Conservation (phyloP, 768 basidiomycete genomes). For the Suillus bovinus region DNA sequence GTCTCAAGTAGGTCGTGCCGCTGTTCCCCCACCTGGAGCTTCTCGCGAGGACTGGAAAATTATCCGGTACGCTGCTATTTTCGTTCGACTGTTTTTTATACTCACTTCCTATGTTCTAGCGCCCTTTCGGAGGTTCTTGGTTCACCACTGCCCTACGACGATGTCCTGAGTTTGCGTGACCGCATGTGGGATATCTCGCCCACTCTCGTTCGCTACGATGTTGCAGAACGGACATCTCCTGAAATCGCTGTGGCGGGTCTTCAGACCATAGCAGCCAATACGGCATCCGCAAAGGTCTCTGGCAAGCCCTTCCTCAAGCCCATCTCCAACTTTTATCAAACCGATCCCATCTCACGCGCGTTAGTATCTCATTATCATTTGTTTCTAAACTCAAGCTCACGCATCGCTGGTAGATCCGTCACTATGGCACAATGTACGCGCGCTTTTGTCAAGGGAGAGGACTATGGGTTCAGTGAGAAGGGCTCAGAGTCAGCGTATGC, state of each 20-base stretch:
- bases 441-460: conserved; percentile 78
- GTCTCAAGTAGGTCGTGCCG: conserved; percentile 85
- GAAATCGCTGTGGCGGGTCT: conserved; percentile 76
- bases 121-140: conserved; percentile 91
- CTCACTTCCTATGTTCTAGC: conserved; percentile 36
- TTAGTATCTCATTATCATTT: conserved; percentile 43
- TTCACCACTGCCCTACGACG: conserved; percentile 83
- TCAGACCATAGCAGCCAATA: conserved; percentile 51
- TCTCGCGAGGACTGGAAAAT: conserved; percentile 98
- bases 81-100: background rate
- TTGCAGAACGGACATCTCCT: conserved; percentile 70
- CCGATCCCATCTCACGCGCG: conserved; percentile 93
- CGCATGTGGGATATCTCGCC: conserved; percentile 98
- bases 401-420: conserved; percentile 57
- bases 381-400: conserved; percentile 7
- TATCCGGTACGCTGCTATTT: conserved; percentile 58
- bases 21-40: conserved; percentile 93
- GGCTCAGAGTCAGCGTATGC: conserved; percentile 46
- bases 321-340: conserved; percentile 93
- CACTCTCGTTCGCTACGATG: conserved; percentile 82
- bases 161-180: conserved; percentile 79
- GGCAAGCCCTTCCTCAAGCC: conserved; percentile 72
- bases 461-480: conserved; percentile 55
- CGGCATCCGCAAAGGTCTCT: conserved; percentile 55
- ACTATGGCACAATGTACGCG: conserved; percentile 96